Evolutionary conservation across 306 rosid species (phyloP), one percentile per base, ranked within the genome.

Genomic region (Delonix regia): DNA sequence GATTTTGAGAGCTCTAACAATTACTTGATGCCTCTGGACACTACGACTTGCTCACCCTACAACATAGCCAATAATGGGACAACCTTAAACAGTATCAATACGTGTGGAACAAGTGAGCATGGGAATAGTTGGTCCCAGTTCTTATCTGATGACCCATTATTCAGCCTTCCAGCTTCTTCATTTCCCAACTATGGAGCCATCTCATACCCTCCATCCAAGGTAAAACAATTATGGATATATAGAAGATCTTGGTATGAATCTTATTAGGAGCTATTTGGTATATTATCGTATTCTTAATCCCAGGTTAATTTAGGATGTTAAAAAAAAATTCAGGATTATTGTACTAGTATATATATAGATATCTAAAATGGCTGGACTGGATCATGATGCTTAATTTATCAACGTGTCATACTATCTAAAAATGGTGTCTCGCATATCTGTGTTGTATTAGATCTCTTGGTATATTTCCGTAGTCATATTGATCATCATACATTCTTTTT

Each of bases 191-290:
- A 86, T 71, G 93, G 87, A 71, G 69, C 78, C 73, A 78, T 84
- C 12, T 14, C 97, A 39, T 90, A 85, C 85, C 92, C 93, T 83
- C 95, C 97, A 36, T 90, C 95, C 71, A 90, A 87, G 97, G 97
- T 94, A 64, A 56, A 48, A 1, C 18, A 15, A 6, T 3, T 10
- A 55, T 55, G 16, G 62, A 24, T 11, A 24, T 9, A n/a, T n/a
- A n/a, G n/a, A 22, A 4, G 0, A 55, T 55, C 3, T 21, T 13
- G 2, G 11, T 3, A 22, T 22, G 8, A 55, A 55, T 22, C 1
- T 55, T 22, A 10, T n/a, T n/a, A n/a, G n/a, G n/a, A n/a, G 22
- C 7, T 41, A 8, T 1, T 8, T 13, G 9, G 33, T 1, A 30
- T 4, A 30, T 4, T 1, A 30, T 57, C 36, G 33, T 1, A 25